These are phyloP conservation scores for Cryphonectria japonica DNA, from an alignment of 2,329 filamentous ascomycete genomes.

Conservation along the genomic window DNA sequence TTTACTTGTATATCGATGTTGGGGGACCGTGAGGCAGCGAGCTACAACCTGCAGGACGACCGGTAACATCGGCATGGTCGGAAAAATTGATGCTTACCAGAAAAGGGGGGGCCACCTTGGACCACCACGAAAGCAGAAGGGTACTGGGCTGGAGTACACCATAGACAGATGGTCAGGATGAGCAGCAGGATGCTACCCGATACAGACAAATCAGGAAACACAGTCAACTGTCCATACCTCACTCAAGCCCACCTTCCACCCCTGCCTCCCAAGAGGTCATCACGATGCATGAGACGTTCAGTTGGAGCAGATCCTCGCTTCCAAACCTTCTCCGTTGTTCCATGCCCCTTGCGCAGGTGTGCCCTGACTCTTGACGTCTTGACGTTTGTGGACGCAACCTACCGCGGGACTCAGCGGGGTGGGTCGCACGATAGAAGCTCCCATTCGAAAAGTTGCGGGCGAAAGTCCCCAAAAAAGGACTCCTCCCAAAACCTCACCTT, in stretches of 20 bases:
- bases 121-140: not conserved
- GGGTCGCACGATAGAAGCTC: slow-evolving; percentile 20
- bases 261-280: not conserved
- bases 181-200: slow-evolving; percentile 3
- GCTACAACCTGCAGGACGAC: not conserved
- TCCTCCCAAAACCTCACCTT: not conserved
- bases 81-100: not conserved
- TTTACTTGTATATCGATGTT: slow-evolving; percentile 14
- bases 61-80: slow-evolving; percentile 1
- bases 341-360: slow-evolving; percentile 13
- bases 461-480: not conserved
- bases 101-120: not conserved
- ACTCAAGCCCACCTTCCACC: not conserved
- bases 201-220: slow-evolving; percentile 9
- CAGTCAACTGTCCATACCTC: slow-evolving; percentile 16
- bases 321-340: slow-evolving; percentile 9
- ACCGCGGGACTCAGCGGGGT: slow-evolving; percentile 26
- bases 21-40: slow-evolving; percentile 15
- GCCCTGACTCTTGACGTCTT: slow-evolving; percentile 1
- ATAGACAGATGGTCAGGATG: not conserved
- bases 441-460: slow-evolving; percentile 17
- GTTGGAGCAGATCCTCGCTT: slow-evolving; percentile 7
- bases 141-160: not conserved
- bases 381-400: slow-evolving; percentile 4
- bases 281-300: slow-evolving; percentile 8